These are phyloP conservation scores for Colletotrichum costaricense DNA, from an alignment of 2,329 filamentous ascomycete species.

Conservation along the genomic window DNA sequence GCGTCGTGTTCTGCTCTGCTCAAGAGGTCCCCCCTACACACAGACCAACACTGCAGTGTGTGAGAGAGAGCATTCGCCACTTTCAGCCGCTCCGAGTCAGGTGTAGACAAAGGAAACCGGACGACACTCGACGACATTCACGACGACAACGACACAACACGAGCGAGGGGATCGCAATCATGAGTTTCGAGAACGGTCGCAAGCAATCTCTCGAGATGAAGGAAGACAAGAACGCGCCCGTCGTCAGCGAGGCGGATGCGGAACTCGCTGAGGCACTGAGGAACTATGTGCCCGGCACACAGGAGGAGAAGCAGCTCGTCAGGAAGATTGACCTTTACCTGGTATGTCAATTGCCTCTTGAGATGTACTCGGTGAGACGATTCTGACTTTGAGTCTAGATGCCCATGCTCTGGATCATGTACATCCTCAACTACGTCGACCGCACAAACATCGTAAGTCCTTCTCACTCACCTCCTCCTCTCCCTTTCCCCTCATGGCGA, in stretches of 20 bases:
- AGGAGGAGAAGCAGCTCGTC: constrained; percentile 39
- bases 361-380: neutral
- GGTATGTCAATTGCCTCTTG: neutral
- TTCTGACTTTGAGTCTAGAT: neutral
- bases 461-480: neutral
- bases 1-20: neutral
- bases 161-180: neutral
- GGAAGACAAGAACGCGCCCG: constrained; percentile 31
- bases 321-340: constrained; percentile 36
- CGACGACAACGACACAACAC: neutral
- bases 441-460: constrained; percentile 43
- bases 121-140: neutral
- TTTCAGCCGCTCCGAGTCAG: neutral
- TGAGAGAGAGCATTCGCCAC: neutral
- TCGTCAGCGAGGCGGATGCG: constrained; percentile 30
- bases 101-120: neutral
- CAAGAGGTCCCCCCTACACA: neutral
- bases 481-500: neutral
- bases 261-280: constrained; percentile 41
- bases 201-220: constrained; percentile 36
- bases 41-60: neutral
- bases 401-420: constrained; percentile 36
- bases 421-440: constrained; percentile 44
- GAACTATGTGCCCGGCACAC: constrained; percentile 41
- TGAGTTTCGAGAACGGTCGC: constrained; percentile 19